Percentiles rank a stretch among this genome's conserved stretches.
phyloP scores from a whole-genome alignment of 2,329 filamentous ascomycete species.

The Sarocladium oryzae region DNA sequence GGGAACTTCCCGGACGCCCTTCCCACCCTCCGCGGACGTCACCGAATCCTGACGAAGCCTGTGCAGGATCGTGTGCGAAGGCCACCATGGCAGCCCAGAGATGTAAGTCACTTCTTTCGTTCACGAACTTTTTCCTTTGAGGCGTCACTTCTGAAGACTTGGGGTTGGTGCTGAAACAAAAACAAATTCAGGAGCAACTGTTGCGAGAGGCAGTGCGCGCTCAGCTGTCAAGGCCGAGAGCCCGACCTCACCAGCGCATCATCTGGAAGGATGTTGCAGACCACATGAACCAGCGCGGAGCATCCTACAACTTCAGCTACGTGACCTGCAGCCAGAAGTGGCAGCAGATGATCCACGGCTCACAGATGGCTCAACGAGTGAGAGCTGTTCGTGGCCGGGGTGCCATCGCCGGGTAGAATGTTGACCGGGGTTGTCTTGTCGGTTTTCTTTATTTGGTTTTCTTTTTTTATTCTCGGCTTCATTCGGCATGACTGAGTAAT shows the following conservation, averaged over 20 bases:
- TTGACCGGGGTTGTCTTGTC: too few relatives aligned
- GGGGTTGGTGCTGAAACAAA: too few relatives aligned
- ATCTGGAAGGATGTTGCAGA: slow-evolving; percentile 53
- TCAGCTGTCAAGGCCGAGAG: background rate
- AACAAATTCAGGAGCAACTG: slow-evolving; percentile 25
- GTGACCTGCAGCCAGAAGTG: slow-evolving; percentile 9
- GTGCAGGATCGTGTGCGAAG: slow-evolving; percentile 57
- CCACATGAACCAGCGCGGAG: slow-evolving; percentile 44
- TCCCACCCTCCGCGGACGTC: slow-evolving; percentile 65
- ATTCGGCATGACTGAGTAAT: too few relatives aligned
- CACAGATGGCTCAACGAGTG: background rate
- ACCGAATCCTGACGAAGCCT: slow-evolving; percentile 57
- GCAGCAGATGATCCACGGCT: background rate
- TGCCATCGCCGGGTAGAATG: background rate
- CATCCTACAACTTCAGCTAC: slow-evolving; percentile 45
- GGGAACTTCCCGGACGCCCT: slow-evolving; percentile 58
- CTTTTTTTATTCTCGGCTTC: too few relatives aligned
- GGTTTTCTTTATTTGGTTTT: too few relatives aligned
- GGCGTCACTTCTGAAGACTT: too few relatives aligned
- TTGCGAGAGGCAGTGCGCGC: slow-evolving; percentile 29
- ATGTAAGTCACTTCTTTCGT: too few relatives aligned
- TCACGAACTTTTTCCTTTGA: too few relatives aligned
- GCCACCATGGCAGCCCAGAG: slow-evolving; percentile 55
- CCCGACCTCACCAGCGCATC: slow-evolving; percentile 28
- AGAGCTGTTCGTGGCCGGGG: background rate